Conservation (phyloP, 345 rosid species). For the Camelina laxa region DNA sequence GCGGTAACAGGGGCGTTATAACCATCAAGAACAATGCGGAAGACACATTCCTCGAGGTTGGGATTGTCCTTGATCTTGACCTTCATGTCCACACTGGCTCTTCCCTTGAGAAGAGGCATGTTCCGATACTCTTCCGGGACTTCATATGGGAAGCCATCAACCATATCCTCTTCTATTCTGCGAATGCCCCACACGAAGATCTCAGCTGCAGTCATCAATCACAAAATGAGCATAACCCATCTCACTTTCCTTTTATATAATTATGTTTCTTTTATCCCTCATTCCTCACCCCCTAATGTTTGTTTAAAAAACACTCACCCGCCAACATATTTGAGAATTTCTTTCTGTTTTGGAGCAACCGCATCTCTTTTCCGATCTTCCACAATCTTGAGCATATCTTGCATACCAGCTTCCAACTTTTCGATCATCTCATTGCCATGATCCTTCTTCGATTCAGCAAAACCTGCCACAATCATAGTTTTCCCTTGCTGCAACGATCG, state of each 20-base stretch:
- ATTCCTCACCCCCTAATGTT: not conserved
- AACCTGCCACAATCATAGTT: slow-evolving; percentile 68
- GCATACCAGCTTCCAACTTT: slow-evolving; percentile 85
- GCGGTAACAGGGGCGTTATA: slow-evolving; percentile 97
- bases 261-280: slow-evolving; percentile 2
- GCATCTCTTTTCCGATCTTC: slow-evolving; percentile 91
- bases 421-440: slow-evolving; percentile 75
- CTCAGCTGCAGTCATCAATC: slow-evolving; percentile 99
- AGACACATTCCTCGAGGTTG: slow-evolving; percentile 77
- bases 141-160: slow-evolving; percentile 90
- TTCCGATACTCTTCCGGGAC: slow-evolving; percentile 81
- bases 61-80: slow-evolving; percentile 98
- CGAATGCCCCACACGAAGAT: slow-evolving; percentile 99
- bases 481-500: slow-evolving; percentile 78
- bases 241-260: slow-evolving; percentile 24
- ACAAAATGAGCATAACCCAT: slow-evolving; percentile 55
- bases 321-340: slow-evolving; percentile 86
- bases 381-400: slow-evolving; percentile 82
- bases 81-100: slow-evolving; percentile 97
- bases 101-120: slow-evolving; percentile 95
- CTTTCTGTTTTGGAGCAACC: slow-evolving; percentile 88
- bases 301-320: slow-evolving; percentile 54
- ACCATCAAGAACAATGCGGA: slow-evolving; percentile 92
- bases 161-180: slow-evolving; percentile 99
- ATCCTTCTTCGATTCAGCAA: slow-evolving; percentile 90